phyloP scores from a whole-genome alignment of 2,329 filamentous ascomycete species.

The Ploettnerulaceae sp. region DNA sequence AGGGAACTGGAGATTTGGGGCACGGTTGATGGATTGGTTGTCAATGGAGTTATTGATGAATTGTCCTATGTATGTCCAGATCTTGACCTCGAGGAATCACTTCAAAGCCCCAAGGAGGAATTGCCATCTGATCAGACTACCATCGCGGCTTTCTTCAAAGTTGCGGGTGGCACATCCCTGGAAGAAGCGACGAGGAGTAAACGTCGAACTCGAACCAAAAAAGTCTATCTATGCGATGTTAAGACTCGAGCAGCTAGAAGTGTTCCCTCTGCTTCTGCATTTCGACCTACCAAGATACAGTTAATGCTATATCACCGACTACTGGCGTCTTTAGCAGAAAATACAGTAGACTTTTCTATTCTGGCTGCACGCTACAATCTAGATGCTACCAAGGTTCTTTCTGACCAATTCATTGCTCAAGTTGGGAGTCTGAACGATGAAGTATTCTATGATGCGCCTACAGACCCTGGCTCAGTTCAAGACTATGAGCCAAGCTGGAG shows the following conservation, averaged over 20 bases:
- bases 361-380: slow-evolving; percentile 71
- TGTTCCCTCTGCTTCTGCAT: slow-evolving; percentile 55
- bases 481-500: slow-evolving; percentile 28
- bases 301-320: slow-evolving; percentile 86
- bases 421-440: slow-evolving; percentile 65
- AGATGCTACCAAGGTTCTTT: slow-evolving; percentile 61
- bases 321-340: slow-evolving; percentile 68
- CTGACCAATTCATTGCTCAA: slow-evolving; percentile 73
- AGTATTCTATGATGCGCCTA: slow-evolving; percentile 48
- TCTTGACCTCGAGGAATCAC: slow-evolving; percentile 52
- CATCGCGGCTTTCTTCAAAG: slow-evolving; percentile 30
- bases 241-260: slow-evolving; percentile 71
- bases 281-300: slow-evolving; percentile 77
- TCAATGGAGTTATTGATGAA: slow-evolving; percentile 88
- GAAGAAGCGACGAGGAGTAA: slow-evolving; percentile 17
- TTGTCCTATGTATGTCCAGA: slow-evolving; percentile 75
- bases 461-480: slow-evolving; percentile 25
- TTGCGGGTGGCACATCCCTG: slow-evolving; percentile 16
- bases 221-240: slow-evolving; percentile 77
- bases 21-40: slow-evolving; percentile 70
- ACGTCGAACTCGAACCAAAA: slow-evolving; percentile 19
- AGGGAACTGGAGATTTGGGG: slow-evolving; percentile 84
- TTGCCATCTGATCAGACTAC: slow-evolving; percentile 31
- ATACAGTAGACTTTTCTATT: slow-evolving; percentile 61
- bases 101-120: slow-evolving; percentile 31